Base-by-base conservation (phyloP, 2,329 filamentous ascomycete species). In the Zalaria obscura region DNA sequence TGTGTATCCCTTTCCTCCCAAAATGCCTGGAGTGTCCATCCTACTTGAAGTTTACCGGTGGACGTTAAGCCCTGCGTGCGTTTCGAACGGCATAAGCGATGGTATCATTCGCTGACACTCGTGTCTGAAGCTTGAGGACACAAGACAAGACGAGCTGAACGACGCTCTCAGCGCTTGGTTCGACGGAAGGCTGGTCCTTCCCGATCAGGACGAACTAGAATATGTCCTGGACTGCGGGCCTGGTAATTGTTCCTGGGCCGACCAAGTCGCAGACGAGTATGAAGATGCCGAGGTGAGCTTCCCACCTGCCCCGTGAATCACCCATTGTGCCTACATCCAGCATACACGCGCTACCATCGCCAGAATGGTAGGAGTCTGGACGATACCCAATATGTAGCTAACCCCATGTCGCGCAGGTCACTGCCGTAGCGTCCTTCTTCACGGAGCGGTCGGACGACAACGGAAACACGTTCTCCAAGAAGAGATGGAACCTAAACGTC, bases 401-500 rank as follows among this genome's bases (percentile, higher is more conserved):
- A 31, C 29, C 7, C 10, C 25, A n/a, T 29, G 26, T 27, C 26
- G 32, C 11, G 4, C 35, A 58, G 53, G 51, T 56, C 11, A 53
- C 50, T 3, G 56, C 54, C 9, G 46, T 60, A 39, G 57, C 59
- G 37, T 51, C 59, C 35, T 58, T 52, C 45, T 51, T 53, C 26
- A 50, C 50, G 29, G 45, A 48, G 27, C 48, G 50, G 4, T 46
- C 40, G 18, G 50, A 48, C 35, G 39, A n/a, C 29, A 32, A 32
- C 29, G 29, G 32, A 56, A 18, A 18, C 18, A 18, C 18, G 2
- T 18, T 50, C 35, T 41, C 43, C 7, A 49, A 50, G 32, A 52
- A 52, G 41, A 52, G 50, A 40, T 59, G 56, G 54, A 58, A 60
- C 37, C 43, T 60, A n/a, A 60, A 59, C 37, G 52, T 47, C 25